Base-by-base conservation (phyloP, 805 yeast species). In the Lipomyces yamadae region DNA sequence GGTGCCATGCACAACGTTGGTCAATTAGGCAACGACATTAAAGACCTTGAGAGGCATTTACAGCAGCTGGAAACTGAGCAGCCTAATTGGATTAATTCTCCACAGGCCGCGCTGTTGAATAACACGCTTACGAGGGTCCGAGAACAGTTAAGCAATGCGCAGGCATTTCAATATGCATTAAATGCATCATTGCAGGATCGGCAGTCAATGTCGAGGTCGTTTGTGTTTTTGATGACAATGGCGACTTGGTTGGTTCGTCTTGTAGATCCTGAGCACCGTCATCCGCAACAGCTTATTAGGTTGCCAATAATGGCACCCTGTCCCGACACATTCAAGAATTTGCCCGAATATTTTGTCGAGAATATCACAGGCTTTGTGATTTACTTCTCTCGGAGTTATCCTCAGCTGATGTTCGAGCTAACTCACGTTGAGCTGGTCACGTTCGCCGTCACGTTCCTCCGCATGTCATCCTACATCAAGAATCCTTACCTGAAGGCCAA, bases 401-500 rank as follows among this genome's bases (percentile, higher is more conserved):
- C 72, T 79, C 83, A 60, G 84, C 85, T 76, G 90, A 91, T 67
- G 76, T 90, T 79, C 78, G 61, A 65, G 29, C 70, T 68, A 6
- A 69, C 66, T 39, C 61, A 65, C 8, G 66, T 62, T n/a, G 70
- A 73, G 18, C 85, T 90, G 70, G 85, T 91, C 56, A 92, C 91
- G 70, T 88, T 92, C 76, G 82, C 88, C 0, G 87, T 92, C 18
- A 83, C 88, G 0, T 83, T 93, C 65, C 79, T 95, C 74, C 86
- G 97, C 76, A 90, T 95, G 61, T 75, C 80, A 8, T 67, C 70
- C 32, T 73, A 81, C 86, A 82, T 95, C 60, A 91, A 95, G 62
- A 95, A 95, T 74, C 99, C 99, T 0, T 97, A 95, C 80, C 83
- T 95, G 80, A 94, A 95, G 74, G 88, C 96, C 24, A 86, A 88